These are phyloP conservation scores for Pleodorina starrii DNA, from an alignment of 139 green algal species.

Conservation along the genomic window DNA sequence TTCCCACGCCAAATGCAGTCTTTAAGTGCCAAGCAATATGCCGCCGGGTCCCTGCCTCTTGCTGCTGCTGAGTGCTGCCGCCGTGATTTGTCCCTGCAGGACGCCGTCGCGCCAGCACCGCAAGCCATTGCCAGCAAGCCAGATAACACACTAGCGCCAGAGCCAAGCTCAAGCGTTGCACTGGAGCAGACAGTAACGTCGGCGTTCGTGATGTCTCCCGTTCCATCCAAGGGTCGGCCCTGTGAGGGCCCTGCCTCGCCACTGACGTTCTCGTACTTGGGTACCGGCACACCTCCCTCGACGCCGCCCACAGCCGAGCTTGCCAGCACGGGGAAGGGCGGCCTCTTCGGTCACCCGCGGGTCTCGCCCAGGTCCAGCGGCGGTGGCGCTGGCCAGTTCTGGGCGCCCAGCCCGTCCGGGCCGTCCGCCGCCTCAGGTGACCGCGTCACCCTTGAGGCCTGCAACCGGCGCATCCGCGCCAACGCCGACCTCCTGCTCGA, in stretches of 20 bases:
- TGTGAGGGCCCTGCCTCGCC: not conserved
- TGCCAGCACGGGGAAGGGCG: not conserved
- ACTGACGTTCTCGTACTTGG: constrained; percentile 18
- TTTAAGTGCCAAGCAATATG: no score
- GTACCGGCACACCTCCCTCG: not conserved
- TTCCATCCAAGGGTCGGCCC: not conserved
- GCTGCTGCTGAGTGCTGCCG: no score
- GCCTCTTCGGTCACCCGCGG: not conserved
- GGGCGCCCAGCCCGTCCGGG: constrained; percentile 23
- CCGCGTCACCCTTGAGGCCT: constrained; percentile 17
- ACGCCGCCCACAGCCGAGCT: constrained; percentile 35
- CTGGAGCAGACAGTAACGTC: no score
- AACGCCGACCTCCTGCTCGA: constrained; percentile 44
- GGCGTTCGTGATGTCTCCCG: not conserved
- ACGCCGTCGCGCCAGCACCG: no score
- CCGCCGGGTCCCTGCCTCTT: no score
- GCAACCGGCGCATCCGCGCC: constrained; percentile 27
- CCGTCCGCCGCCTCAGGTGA: not conserved
- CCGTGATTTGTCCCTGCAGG: no score
- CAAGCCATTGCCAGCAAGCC: no score
- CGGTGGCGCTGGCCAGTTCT: not conserved
- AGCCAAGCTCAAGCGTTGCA: no score
- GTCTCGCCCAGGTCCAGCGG: not conserved
- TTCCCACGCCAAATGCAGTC: no score
- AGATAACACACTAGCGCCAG: no score